Conservation (phyloP, 106 monocot genomes). For the Posidonia australis region DNA sequence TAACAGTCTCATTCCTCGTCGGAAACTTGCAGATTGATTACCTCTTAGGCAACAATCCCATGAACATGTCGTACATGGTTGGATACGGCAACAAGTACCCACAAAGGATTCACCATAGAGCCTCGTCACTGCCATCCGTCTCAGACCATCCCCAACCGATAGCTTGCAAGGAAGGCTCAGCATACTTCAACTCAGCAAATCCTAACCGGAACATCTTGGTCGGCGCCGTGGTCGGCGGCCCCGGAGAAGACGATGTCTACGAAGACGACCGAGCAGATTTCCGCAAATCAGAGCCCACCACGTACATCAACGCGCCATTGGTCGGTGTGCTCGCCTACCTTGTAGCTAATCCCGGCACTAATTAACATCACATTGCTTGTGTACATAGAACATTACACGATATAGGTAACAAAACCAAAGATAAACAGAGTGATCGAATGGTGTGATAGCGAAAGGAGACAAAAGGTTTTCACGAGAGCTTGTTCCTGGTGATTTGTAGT, state of each 20-base stretch:
- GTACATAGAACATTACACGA: not conserved
- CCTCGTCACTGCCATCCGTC: conserved; percentile 68
- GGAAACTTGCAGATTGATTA: conserved; percentile 53
- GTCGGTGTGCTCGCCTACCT: conserved; percentile 89
- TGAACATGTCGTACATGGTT: conserved; percentile 97
- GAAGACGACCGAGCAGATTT: conserved; percentile 81
- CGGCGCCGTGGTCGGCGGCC: conserved; percentile 93
- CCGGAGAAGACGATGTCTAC: conserved; percentile 69
- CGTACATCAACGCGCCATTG: conserved; percentile 93
- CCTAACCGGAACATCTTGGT: conserved; percentile 62
- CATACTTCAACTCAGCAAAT: conserved; percentile 38
- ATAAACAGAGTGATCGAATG: too few species aligned
- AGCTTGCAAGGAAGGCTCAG: conserved; percentile 67
- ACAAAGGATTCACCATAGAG: conserved; percentile 71
- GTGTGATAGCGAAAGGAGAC: too few species aligned
- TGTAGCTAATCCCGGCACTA: conserved; percentile 39
- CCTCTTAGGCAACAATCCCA: conserved; percentile 76
- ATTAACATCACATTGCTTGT: too few species aligned
- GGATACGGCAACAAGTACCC: conserved; percentile 69
- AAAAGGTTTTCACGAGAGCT: not conserved
- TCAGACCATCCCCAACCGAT: conserved; percentile 37
- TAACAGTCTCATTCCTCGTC: not conserved
- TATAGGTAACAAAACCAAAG: too few species aligned
- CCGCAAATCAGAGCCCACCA: conserved; percentile 85
- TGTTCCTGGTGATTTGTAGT: not conserved